These are phyloP conservation scores for Sclerotiophoma versabilis DNA, from an alignment of 2,329 filamentous ascomycete species.

Conservation along the genomic window DNA sequence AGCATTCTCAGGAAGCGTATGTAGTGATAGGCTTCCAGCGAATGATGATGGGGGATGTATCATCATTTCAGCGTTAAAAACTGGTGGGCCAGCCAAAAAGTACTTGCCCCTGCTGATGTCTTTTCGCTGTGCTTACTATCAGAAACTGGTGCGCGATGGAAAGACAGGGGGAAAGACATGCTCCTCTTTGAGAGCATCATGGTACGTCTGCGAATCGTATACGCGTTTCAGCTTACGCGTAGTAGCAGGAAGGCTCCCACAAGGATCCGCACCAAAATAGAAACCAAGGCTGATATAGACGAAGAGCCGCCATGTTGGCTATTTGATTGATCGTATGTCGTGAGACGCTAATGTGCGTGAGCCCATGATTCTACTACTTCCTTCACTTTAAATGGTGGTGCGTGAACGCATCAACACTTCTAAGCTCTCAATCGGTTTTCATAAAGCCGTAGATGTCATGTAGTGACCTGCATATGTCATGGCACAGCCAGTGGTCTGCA, in stretches of 20 bases:
- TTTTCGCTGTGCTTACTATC: conserved; percentile 4
- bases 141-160: neutral
- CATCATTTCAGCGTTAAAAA: conserved; percentile 1
- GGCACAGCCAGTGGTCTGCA: too few species aligned
- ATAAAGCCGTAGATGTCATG: too few species aligned
- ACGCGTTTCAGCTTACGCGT: conserved; percentile 7
- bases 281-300: neutral
- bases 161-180: neutral
- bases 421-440: too few species aligned
- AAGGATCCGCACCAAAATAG: neutral
- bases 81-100: conserved; percentile 2
- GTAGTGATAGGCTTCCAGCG: conserved; percentile 89
- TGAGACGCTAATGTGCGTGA: too few species aligned
- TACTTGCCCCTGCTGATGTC: neutral
- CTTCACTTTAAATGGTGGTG: too few species aligned
- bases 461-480: too few species aligned
- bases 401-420: too few species aligned
- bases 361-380: too few species aligned
- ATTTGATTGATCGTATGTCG: too few species aligned
- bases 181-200: conserved; percentile 5
- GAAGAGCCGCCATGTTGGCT: neutral
- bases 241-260: conserved; percentile 5
- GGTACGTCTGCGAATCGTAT: conserved; percentile 6
- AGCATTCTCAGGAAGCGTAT: conserved; percentile 85
- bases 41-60: conserved; percentile 49